A percentile compares a stretch with the other conserved stretches of the same genome.
These are phyloP conservation scores for Vigna reflexopilosa DNA, from an alignment of 306 rosid genomes.

Conservation along the genomic window DNA sequence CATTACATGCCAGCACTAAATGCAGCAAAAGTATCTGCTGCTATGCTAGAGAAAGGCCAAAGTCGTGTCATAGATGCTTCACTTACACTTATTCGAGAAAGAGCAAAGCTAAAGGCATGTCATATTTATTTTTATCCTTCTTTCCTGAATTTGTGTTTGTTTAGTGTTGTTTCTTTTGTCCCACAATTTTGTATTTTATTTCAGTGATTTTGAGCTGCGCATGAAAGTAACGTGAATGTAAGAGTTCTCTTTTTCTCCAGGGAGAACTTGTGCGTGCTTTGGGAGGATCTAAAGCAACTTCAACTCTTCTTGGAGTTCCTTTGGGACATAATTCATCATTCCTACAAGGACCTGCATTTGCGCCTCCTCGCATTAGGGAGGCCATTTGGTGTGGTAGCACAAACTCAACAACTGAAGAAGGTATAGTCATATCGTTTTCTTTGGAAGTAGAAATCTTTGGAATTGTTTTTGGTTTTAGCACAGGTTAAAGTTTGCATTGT, in stretches of 20 bases:
- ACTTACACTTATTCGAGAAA: conserved; percentile 93
- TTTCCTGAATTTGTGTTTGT: not conserved
- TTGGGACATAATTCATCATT: conserved; percentile 96
- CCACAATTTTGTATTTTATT: not conserved
- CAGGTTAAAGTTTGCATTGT: not conserved
- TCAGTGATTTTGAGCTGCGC: conserved; percentile 17
- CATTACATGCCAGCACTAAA: conserved; percentile 63
- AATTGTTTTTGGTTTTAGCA: not conserved
- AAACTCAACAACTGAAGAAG: conserved; percentile 93
- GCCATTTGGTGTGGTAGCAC: conserved; percentile 99
- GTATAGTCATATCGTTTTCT: conserved; percentile 43
- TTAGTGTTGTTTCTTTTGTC: not conserved
- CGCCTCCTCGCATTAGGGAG: conserved; percentile 95
- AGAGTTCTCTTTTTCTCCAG: conserved; percentile 49
- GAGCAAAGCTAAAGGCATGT: conserved; percentile 89
- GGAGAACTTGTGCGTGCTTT: conserved; percentile 94
- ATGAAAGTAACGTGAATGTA: conserved; percentile 20
- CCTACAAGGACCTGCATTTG: conserved; percentile 98
- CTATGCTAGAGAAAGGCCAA: conserved; percentile 78
- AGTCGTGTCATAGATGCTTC: conserved; percentile 90
- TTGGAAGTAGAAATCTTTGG: not conserved
- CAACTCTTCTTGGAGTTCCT: conserved; percentile 96
- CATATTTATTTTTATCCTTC: not conserved
- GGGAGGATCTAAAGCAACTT: conserved; percentile 79
- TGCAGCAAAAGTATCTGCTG: conserved; percentile 63